Percentiles rank a stretch among this genome's conserved stretches.
phyloP scores from a whole-genome alignment of 192 early-diverging fungal species.

The Backusella liffmaniae region DNA sequence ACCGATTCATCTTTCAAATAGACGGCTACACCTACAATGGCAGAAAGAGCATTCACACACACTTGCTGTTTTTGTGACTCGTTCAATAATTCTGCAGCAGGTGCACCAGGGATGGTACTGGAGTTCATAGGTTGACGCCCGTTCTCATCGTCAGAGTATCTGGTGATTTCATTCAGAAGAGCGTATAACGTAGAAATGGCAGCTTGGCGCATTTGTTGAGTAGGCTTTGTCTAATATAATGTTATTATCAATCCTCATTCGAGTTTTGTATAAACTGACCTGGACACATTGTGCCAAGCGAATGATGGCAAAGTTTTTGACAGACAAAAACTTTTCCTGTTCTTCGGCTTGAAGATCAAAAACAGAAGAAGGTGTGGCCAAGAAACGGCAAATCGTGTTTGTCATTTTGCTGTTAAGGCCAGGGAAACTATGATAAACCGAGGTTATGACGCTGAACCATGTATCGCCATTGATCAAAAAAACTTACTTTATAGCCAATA shows the following conservation, averaged over 20 bases:
- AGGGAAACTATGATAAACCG: constrained; percentile 16
- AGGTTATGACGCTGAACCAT: background rate
- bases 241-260: background rate
- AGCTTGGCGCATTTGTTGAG: constrained; percentile 16
- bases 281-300: constrained; percentile 51
- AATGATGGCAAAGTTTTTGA: constrained; percentile 39
- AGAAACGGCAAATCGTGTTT: constrained; percentile 45
- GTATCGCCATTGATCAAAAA: background rate
- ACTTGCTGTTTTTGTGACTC: constrained; percentile 44
- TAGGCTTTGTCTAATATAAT: constrained; percentile 20
- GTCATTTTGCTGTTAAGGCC: constrained; percentile 38
- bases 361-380: constrained; percentile 41
- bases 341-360: constrained; percentile 10
- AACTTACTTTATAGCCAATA: constrained; percentile 44
- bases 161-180: constrained; percentile 38
- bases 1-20: constrained; percentile 53
- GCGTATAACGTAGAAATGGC: constrained; percentile 35
- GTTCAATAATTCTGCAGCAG: constrained; percentile 4
- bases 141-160: constrained; percentile 12
- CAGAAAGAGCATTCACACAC: constrained; percentile 50
- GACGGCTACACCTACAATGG: constrained; percentile 51
- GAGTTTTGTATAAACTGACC: constrained; percentile 14
- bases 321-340: background rate
- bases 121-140: background rate
- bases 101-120: background rate